Evolutionary conservation across 352 stramenopile genomes (phyloP).

Genomic region (Peronosclerospora sorghi): DNA sequence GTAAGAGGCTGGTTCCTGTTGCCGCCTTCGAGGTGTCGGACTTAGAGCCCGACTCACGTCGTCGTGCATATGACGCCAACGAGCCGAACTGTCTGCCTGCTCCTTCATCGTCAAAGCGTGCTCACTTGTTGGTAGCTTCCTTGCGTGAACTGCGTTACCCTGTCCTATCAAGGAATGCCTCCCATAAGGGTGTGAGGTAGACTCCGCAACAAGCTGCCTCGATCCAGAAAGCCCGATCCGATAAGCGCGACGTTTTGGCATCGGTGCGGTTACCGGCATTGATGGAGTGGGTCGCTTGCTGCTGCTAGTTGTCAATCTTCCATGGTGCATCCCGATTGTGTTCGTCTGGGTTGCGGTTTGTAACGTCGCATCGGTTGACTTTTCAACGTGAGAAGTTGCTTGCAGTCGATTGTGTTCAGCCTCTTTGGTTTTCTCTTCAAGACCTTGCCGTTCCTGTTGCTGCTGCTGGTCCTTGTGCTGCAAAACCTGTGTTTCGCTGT

Average conservation of each 20-base stretch:
- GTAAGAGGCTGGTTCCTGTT: slow-evolving; percentile 11
- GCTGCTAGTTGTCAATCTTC: background rate
- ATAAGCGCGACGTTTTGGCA: slow-evolving; percentile 11
- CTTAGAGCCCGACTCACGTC: slow-evolving; percentile 48
- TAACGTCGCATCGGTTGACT: background rate
- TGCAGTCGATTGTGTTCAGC: slow-evolving; percentile 3
- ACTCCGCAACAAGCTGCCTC: slow-evolving; percentile 13
- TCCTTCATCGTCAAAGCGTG: slow-evolving; percentile 14
- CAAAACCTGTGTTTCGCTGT: slow-evolving; percentile 2
- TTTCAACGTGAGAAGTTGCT: slow-evolving; percentile 2
- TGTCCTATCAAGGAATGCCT: slow-evolving; percentile 6
- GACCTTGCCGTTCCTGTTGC: slow-evolving; percentile 1
- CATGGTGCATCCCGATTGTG: background rate
- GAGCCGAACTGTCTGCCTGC: slow-evolving; percentile 27
- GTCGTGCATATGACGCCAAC: slow-evolving; percentile 65
- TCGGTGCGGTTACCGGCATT: background rate
- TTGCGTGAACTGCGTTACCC: background rate
- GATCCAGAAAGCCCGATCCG: slow-evolving; percentile 11
- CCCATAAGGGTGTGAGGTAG: slow-evolving; percentile 10
- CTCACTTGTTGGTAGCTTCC: slow-evolving; percentile 1
- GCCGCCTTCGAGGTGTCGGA: slow-evolving; percentile 17
- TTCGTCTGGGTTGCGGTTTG: slow-evolving; percentile 1
- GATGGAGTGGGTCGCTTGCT: slow-evolving; percentile 9
- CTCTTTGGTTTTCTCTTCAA: slow-evolving; percentile 13
- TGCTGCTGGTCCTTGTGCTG: slow-evolving; percentile 8